These are phyloP conservation scores for Tripidium arundinaceum DNA, from an alignment of 202 grass and related monocot species.

Conservation along the genomic window DNA sequence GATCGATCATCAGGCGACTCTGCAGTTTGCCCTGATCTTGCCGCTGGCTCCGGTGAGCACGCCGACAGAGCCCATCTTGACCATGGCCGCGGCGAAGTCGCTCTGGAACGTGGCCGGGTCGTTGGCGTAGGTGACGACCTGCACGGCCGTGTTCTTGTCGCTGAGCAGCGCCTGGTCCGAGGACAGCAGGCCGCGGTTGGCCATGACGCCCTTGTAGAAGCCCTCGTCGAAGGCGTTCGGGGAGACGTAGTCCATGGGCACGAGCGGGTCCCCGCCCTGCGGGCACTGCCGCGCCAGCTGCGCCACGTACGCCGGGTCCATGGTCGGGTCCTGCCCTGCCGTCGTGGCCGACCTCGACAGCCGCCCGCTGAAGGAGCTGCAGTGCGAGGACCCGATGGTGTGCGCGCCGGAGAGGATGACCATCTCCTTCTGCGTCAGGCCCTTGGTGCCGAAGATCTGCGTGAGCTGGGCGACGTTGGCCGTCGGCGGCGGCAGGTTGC, in stretches of 20 bases:
- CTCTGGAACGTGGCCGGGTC: constrained; percentile 50
- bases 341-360: constrained; percentile 39
- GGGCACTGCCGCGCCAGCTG: constrained; percentile 63
- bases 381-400: constrained; percentile 76
- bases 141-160: constrained; percentile 46
- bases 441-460: constrained; percentile 56
- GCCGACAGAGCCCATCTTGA: constrained; percentile 62
- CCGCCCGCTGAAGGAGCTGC: constrained; percentile 71
- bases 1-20: constrained; percentile 36
- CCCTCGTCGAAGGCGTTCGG: constrained; percentile 59
- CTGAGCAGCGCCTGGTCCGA: constrained; percentile 71
- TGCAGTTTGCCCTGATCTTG: constrained; percentile 58
- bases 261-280: constrained; percentile 28
- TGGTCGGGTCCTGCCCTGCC: constrained; percentile 44
- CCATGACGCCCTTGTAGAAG: constrained; percentile 64
- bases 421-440: constrained; percentile 62
- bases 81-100: constrained; percentile 66
- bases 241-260: constrained; percentile 61
- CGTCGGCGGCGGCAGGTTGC: constrained; percentile 60
- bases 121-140: constrained; percentile 49
- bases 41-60: constrained; percentile 57
- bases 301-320: constrained; percentile 56
- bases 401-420: constrained; percentile 76
- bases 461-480: constrained; percentile 48
- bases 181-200: constrained; percentile 52